Evolutionary conservation across 2,329 filamentous ascomycete species (phyloP), one percentile per base, ranked within the genome.

Genomic region (Boeremia lycopersici): DNA sequence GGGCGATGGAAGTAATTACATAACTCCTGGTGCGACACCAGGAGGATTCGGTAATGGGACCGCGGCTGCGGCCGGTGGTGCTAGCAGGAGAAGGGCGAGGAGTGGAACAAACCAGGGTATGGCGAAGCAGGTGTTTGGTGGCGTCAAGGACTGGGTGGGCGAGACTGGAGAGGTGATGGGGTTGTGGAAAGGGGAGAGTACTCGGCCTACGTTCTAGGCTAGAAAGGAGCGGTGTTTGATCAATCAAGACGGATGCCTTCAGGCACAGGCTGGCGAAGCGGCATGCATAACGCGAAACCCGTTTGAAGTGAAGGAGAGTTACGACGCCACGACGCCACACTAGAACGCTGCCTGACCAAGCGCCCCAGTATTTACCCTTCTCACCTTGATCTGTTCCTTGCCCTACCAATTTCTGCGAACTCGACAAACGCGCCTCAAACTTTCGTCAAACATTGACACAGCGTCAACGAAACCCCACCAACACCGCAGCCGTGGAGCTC

Each of bases 101-200:
- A 82, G 82, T 50, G 82, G 81, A 28, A 84, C 77, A 65, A 77
- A 76, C 69, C 78, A 82, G 53, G 78, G 78, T 1, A 81, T 87
- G 79, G 82, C 82, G n/a, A 81, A 81, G 63, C 75, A 72, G 43
- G 77, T 89, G 40, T 87, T 89, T 2, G 77, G 77, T 49, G 82
- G 86, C 33, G 85, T 87, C 25, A 76, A 73, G 64, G 88, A 89
- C 56, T 90, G 86, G 86, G 78, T 87, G 62, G 79, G 84, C 72
- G 62, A 79, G 69, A 87, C 82, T 23, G 85, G 84, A 2, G 83
- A 86, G 64, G 69, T 86, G 26, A 80, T 88, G 80, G 86, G 86
- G 0, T 76, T 86, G 35, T 86, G 84, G 84, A 82, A 79, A 61
- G 83, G 82, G 2, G 84, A 86, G 55, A 79, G 78, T 60, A 81